Conservation (phyloP, 2,329 filamentous ascomycete species). For the Akanthomyces lecanii region DNA sequence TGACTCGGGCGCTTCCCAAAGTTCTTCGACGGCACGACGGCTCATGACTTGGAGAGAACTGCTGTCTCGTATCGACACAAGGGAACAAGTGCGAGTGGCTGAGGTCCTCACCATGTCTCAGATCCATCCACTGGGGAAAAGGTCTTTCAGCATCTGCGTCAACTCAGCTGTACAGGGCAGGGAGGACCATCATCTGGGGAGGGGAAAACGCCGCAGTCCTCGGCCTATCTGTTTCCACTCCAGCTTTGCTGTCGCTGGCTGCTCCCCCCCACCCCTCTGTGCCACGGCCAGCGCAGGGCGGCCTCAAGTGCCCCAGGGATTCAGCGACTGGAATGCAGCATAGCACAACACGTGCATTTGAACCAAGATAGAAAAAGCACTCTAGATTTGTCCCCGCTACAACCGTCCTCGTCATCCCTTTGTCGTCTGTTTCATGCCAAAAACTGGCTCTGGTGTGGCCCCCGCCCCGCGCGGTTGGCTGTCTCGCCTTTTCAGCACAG, state of each 20-base stretch:
- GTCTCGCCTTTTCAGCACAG: not conserved
- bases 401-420: not conserved
- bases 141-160: not conserved
- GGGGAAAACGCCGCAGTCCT: not conserved
- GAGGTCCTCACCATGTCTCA: conserved; percentile 11
- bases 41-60: not conserved
- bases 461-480: not conserved
- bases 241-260: not conserved
- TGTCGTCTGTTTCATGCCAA: not conserved
- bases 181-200: not conserved
- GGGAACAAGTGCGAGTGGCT: conserved; percentile 1
- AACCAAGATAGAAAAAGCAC: not conserved
- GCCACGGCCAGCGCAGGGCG: not conserved
- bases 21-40: not conserved
- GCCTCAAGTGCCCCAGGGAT: not conserved
- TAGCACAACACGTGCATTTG: conserved; percentile 10
- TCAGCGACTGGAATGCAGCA: conserved; percentile 2
- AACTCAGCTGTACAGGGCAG: conserved; percentile 12
- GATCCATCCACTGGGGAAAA: not conserved
- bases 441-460: not conserved
- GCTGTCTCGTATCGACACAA: conserved; percentile 9
- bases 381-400: not conserved
- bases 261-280: not conserved
- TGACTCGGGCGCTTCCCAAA: not conserved
- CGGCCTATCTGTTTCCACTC: not conserved